Evolutionary conservation across 2,329 filamentous ascomycete genomes (phyloP).

Genomic region (Botrytis pseudocinerea): DNA sequence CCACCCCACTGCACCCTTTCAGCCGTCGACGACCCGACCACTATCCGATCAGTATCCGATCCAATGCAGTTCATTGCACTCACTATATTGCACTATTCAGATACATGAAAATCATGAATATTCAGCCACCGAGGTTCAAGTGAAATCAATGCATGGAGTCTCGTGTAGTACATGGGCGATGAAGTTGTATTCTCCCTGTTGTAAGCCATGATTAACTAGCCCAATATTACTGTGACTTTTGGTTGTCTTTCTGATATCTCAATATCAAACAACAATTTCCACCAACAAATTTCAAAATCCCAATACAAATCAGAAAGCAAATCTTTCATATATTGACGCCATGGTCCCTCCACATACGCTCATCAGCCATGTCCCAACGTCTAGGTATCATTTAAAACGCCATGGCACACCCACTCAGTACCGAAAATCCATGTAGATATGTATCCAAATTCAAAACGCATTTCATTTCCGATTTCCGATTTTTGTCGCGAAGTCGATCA

Average conservation of each 20-base stretch:
- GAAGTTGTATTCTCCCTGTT: not conserved
- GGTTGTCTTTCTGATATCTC: no score
- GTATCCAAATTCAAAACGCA: slow-evolving; percentile 11
- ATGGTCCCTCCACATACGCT: slow-evolving; percentile 29
- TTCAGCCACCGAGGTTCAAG: not conserved
- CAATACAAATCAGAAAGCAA: not conserved
- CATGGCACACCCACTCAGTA: slow-evolving; percentile 31
- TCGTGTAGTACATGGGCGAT: not conserved
- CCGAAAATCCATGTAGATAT: slow-evolving; percentile 4
- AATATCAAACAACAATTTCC: not conserved
- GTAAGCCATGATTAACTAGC: not conserved
- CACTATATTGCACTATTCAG: not conserved
- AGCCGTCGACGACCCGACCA: not conserved
- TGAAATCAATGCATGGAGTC: not conserved
- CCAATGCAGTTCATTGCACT: not conserved
- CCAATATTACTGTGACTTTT: not conserved
- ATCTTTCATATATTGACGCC: slow-evolving; percentile 18
- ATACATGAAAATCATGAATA: not conserved
- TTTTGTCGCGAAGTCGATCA: not conserved
- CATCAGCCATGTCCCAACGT: slow-evolving; percentile 35
- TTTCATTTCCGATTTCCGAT: not conserved
- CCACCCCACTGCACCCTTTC: not conserved
- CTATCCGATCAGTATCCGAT: slow-evolving; percentile 6
- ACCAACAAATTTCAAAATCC: not conserved
- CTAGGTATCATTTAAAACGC: slow-evolving; percentile 29